Percentiles rank a stretch among this genome's conserved stretches.
Conservation (phyloP, 2,329 filamentous ascomycete genomes). For the Orbilia blumenaviensis region DNA sequence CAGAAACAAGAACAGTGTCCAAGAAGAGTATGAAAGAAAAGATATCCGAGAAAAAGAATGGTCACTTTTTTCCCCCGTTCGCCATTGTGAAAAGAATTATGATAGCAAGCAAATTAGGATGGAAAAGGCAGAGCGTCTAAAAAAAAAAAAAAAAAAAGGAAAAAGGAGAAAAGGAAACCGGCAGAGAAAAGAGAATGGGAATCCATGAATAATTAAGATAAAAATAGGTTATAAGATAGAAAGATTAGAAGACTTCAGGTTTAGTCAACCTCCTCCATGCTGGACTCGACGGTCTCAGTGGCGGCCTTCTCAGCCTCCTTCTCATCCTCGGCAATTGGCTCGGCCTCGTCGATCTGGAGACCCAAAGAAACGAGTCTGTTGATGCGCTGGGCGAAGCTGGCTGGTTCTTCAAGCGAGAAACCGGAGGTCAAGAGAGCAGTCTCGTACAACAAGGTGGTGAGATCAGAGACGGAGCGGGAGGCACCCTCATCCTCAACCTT, state of each 20-base stretch:
- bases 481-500: constrained; percentile 98
- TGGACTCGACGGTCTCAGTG: constrained; percentile 79
- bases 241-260: constrained; percentile 29
- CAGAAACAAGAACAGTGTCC: constrained; percentile 22
- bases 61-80: constrained; percentile 52
- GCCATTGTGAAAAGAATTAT: constrained; percentile 40
- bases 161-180: constrained; percentile 33
- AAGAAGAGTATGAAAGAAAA: constrained; percentile 25
- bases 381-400: constrained; percentile 97
- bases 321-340: constrained; percentile 73
- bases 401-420: constrained; percentile 99
- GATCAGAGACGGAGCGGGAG: constrained; percentile 98
- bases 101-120: constrained; percentile 29
- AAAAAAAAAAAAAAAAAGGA: constrained; percentile 1
- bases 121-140: constrained; percentile 26
- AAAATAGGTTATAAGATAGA: background rate
- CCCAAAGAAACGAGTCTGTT: constrained; percentile 99
- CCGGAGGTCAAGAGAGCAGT: constrained; percentile 97
- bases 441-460: constrained; percentile 98
- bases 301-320: constrained; percentile 66
- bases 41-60: constrained; percentile 45
- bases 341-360: constrained; percentile 89
- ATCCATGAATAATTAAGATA: constrained; percentile 31
- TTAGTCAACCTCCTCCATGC: constrained; percentile 99
- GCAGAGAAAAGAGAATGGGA: no score